These are phyloP conservation scores for Mycena venus DNA, from an alignment of 768 basidiomycete genomes.

Conservation along the genomic window DNA sequence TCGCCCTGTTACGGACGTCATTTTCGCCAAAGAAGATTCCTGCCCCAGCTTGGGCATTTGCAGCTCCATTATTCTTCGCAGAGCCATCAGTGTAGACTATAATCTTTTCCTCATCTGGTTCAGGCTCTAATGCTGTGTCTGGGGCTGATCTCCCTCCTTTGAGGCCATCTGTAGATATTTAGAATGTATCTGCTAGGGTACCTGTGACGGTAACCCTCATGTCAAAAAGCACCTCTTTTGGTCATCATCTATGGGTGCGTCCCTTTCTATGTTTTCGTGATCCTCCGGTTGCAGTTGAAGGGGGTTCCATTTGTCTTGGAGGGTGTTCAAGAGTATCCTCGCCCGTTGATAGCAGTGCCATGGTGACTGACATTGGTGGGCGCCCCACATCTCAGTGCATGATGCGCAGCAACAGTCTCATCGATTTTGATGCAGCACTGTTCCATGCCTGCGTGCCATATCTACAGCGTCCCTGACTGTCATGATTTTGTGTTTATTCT, in stretches of 20 bases:
- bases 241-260: background rate
- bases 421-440: too few species aligned
- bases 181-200: background rate
- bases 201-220: background rate
- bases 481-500: too few species aligned
- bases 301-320: background rate
- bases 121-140: background rate
- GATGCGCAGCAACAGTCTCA: too few species aligned
- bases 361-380: too few species aligned
- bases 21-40: background rate
- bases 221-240: too few species aligned
- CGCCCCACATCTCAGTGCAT: too few species aligned
- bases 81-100: background rate
- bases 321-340: too few species aligned
- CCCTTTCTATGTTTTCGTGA: background rate
- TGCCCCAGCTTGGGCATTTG: background rate
- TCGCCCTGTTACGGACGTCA: background rate
- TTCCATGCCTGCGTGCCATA: too few species aligned
- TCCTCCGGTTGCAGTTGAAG: background rate
- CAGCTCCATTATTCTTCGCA: background rate
- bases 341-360: too few species aligned
- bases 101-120: background rate
- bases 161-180: background rate
- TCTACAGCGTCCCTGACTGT: too few species aligned
- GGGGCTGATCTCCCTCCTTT: background rate